Conservation (phyloP, 2,329 filamentous ascomycete genomes). For the Diaporthe amygdali region DNA sequence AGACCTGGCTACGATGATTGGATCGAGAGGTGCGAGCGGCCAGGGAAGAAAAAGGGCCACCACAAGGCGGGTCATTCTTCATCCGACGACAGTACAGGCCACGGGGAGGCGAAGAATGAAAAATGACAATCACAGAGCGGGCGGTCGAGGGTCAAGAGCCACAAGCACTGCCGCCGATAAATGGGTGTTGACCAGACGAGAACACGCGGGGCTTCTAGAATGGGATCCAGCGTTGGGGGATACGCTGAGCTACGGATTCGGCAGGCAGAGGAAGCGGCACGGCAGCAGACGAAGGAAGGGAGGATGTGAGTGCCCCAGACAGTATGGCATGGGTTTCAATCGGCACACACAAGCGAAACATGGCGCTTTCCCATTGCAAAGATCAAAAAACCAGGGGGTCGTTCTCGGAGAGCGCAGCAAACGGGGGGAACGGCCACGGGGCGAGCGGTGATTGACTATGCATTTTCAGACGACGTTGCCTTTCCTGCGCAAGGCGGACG, state of each 20-base stretch:
- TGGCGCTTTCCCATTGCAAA: not conserved
- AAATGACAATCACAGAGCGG: constrained; percentile 11
- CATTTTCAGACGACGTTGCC: constrained; percentile 15
- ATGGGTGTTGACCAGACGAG: not conserved
- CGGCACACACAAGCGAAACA: constrained; percentile 1
- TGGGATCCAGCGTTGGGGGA: not conserved
- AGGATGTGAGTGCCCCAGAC: not conserved
- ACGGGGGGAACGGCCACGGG: not conserved
- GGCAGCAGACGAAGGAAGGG: not conserved
- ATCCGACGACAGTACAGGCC: not conserved
- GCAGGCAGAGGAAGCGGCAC: not conserved
- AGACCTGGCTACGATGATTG: constrained; percentile 41
- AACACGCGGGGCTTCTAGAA: not conserved
- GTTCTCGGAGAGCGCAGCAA: not conserved
- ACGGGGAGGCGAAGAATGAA: not conserved
- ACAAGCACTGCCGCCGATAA: not conserved
- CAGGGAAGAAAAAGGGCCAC: constrained; percentile 20
- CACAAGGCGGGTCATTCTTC: constrained; percentile 16
- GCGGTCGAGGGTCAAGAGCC: not conserved
- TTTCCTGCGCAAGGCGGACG: not conserved
- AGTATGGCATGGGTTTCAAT: not conserved
- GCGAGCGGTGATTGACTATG: not conserved
- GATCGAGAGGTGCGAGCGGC: constrained; percentile 30
- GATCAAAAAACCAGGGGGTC: not conserved
- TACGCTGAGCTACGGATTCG: not conserved